These are phyloP conservation scores for Pinus tabuliformis DNA, from an alignment of 75 land plant genomes.

Conservation along the genomic window DNA sequence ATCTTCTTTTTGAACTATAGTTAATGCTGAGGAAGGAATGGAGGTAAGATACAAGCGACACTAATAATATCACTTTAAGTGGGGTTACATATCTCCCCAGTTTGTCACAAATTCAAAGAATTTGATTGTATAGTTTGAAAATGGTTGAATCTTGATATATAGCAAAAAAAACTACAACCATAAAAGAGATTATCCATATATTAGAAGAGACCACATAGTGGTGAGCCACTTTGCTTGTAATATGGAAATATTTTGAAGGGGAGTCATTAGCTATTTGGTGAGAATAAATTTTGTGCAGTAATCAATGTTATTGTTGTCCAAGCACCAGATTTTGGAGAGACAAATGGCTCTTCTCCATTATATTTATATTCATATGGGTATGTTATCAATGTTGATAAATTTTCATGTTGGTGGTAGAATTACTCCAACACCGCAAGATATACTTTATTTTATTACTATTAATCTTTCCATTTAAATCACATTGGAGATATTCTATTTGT, in stretches of 20 bases:
- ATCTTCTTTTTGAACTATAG: conserved; percentile 93
- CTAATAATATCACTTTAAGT: background rate
- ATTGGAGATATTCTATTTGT: no score
- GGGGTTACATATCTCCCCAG: conserved; percentile 95
- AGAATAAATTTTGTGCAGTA: conserved; percentile 85
- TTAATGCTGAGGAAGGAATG: conserved; percentile 97
- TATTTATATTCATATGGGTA: conserved; percentile 93
- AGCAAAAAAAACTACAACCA: conserved; percentile 82
- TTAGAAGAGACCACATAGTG: conserved; percentile 82
- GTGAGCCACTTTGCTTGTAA: conserved; percentile 75
- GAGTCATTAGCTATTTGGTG: conserved; percentile 98
- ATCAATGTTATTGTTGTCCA: conserved; percentile 89
- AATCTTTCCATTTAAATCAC: no score
- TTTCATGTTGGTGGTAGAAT: no score
- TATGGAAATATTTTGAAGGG: conserved; percentile 92
- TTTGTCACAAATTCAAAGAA: conserved; percentile 95
- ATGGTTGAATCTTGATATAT: conserved; percentile 78
- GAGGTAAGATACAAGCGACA: conserved; percentile 52
- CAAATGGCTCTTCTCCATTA: conserved; percentile 92
- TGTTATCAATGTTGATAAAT: no score
- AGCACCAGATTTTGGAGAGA: conserved; percentile 93
- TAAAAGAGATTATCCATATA: conserved; percentile 85
- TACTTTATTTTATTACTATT: no score
- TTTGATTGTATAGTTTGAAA: conserved; percentile 82
- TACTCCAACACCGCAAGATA: no score